Conservation (phyloP, 257 asterid species). For the Penstemon davidsonii region DNA sequence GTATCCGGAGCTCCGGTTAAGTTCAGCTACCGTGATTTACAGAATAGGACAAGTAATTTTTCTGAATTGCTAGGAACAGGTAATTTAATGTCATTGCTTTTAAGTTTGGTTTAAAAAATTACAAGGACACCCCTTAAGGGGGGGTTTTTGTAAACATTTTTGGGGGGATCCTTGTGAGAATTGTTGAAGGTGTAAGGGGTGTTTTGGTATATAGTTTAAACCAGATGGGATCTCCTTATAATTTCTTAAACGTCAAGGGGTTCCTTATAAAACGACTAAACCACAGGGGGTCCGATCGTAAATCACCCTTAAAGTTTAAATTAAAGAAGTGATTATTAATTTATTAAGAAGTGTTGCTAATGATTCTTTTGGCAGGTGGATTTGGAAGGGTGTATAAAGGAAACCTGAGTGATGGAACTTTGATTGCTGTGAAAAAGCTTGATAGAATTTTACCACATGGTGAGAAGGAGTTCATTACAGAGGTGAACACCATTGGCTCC, state of each 20-base stretch:
- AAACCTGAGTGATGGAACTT: slow-evolving; percentile 63
- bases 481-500: slow-evolving; percentile 85
- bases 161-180: no score
- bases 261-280: no score
- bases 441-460: slow-evolving; percentile 85
- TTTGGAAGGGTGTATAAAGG: slow-evolving; percentile 90
- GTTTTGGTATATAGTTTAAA: neutral
- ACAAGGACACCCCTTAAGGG: neutral
- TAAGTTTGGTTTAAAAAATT: slow-evolving; percentile 24
- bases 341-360: neutral
- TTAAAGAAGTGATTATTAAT: neutral
- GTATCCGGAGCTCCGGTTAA: slow-evolving; percentile 70
- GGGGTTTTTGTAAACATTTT: no score
- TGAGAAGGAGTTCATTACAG: slow-evolving; percentile 79
- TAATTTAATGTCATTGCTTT: slow-evolving; percentile 22
- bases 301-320: neutral
- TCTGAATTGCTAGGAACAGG: slow-evolving; percentile 82
- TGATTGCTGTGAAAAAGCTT: slow-evolving; percentile 84
- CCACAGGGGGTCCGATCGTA: no score
- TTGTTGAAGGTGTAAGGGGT: slow-evolving; percentile 40
- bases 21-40: slow-evolving; percentile 75
- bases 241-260: no score
- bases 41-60: slow-evolving; percentile 57
- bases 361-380: slow-evolving; percentile 60
- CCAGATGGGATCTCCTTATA: no score